Percentiles rank a stretch among this genome's conserved stretches.
Evolutionary conservation across 106 monocot species (phyloP).

Genomic region (Dendrobium nobile): DNA sequence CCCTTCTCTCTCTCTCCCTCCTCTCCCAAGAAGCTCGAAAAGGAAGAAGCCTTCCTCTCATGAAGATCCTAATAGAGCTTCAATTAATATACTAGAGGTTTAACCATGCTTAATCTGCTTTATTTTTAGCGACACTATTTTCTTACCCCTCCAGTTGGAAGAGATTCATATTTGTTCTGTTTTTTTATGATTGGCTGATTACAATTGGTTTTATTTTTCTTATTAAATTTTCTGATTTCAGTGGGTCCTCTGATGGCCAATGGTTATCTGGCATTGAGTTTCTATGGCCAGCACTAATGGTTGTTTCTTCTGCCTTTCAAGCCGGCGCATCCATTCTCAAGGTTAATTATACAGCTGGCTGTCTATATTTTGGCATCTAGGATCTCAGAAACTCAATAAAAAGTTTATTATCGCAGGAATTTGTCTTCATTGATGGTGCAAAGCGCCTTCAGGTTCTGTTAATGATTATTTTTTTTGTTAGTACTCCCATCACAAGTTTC

Average conservation of each 20-base stretch:
- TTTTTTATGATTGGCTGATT: background rate
- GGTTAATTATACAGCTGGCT: slow-evolving; percentile 28
- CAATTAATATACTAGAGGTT: background rate
- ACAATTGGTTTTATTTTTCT: background rate
- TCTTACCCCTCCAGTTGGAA: background rate
- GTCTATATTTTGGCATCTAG: background rate
- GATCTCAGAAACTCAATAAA: background rate
- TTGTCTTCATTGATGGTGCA: slow-evolving; percentile 82
- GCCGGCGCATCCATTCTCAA: slow-evolving; percentile 96
- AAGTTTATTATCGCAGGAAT: slow-evolving; percentile 50
- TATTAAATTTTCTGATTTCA: slow-evolving; percentile 23
- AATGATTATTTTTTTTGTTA: slow-evolving; percentile 1
- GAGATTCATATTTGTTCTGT: background rate
- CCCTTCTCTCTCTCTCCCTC: too few relatives aligned
- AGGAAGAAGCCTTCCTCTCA: too few relatives aligned
- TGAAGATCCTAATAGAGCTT: too few relatives aligned
- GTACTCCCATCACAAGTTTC: background rate
- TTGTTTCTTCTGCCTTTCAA: slow-evolving; percentile 90
- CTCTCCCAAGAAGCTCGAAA: too few relatives aligned
- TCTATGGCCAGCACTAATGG: slow-evolving; percentile 82
- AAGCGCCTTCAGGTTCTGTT: slow-evolving; percentile 71
- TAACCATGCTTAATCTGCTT: background rate
- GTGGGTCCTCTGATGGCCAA: slow-evolving; percentile 57
- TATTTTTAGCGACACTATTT: background rate
- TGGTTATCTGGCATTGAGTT: slow-evolving; percentile 55